Evolutionary conservation across 2,329 filamentous ascomycete genomes (phyloP).

Genomic region (Diaporthe citri): DNA sequence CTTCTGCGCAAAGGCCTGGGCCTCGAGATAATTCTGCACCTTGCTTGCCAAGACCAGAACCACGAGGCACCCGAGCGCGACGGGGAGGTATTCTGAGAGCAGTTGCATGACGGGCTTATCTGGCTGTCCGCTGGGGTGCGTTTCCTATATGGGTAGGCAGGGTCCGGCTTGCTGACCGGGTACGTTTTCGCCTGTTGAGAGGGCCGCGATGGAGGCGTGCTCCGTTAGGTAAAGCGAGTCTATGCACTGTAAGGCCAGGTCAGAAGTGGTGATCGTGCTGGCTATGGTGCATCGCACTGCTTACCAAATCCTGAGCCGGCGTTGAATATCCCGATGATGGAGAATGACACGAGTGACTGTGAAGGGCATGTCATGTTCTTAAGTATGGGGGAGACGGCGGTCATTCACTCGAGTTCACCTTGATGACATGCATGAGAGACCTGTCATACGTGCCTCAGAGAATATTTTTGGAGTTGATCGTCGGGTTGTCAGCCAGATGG

Average conservation of each 20-base stretch:
- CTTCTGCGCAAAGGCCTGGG: slow-evolving; percentile 8
- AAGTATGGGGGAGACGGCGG: background rate
- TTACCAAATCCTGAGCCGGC: background rate
- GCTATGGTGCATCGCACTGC: background rate
- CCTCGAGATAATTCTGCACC: slow-evolving; percentile 19
- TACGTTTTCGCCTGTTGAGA: background rate
- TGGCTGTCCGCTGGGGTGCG: background rate
- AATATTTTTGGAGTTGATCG: background rate
- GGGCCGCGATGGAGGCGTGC: background rate
- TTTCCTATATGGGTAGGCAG: slow-evolving; percentile 11
- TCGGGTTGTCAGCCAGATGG: background rate
- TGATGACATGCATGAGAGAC: slow-evolving; percentile 19
- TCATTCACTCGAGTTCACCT: slow-evolving; percentile 13
- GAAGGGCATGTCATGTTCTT: slow-evolving; percentile 28
- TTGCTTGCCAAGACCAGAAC: slow-evolving; percentile 15
- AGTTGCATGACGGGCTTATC: slow-evolving; percentile 22
- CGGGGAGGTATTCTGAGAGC: slow-evolving; percentile 25
- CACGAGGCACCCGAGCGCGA: slow-evolving; percentile 5
- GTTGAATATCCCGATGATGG: background rate
- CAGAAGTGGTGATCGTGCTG: slow-evolving; percentile 9
- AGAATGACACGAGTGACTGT: slow-evolving; percentile 20
- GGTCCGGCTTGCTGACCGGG: slow-evolving; percentile 2
- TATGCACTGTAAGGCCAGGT: slow-evolving; percentile 10
- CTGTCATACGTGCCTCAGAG: background rate
- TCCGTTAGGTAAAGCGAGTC: background rate